Percentiles rank a stretch among this genome's conserved stretches.
These are phyloP conservation scores for Nitzschia sp. DNA, from an alignment of 108 stramenopile species.

Conservation along the genomic window DNA sequence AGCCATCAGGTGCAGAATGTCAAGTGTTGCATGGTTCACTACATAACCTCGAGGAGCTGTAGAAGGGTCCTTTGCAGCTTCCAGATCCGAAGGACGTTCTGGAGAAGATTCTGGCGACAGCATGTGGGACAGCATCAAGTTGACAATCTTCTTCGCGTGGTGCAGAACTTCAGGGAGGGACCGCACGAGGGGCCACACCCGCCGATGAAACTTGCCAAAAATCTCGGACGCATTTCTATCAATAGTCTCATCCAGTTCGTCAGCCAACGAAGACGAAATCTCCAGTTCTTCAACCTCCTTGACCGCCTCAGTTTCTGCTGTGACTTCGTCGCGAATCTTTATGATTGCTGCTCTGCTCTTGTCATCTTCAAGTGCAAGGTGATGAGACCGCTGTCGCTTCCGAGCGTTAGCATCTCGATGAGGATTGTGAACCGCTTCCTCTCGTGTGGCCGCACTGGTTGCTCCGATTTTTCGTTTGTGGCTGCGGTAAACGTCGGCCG, in stretches of 20 bases:
- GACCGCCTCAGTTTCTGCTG: constrained; percentile 5
- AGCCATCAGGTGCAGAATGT: constrained; percentile 78
- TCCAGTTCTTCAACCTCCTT: constrained; percentile 28
- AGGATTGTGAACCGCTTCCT: constrained; percentile 71
- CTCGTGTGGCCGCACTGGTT: constrained; percentile 67
- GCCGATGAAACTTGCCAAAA: constrained; percentile 61
- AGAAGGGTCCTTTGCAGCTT: not conserved
- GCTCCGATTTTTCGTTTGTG: constrained; percentile 61
- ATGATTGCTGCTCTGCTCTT: constrained; percentile 11
- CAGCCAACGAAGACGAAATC: constrained; percentile 58
- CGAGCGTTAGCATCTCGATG: constrained; percentile 18
- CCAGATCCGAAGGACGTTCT: constrained; percentile 19
- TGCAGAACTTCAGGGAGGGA: constrained; percentile 83
- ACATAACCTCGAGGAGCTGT: constrained; percentile 28
- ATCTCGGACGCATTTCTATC: constrained; percentile 84
- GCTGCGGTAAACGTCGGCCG: constrained; percentile 82
- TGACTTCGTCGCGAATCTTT: constrained; percentile 15
- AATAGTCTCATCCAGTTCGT: constrained; percentile 72
- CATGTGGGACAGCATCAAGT: constrained; percentile 60
- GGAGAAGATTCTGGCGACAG: constrained; percentile 47
- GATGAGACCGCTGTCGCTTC: constrained; percentile 31
- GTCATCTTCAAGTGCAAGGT: constrained; percentile 12
- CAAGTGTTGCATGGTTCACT: constrained; percentile 82
- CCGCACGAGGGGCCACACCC: constrained; percentile 67
- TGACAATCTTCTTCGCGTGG: constrained; percentile 64